Evolutionary conservation across 1,284 basidiomycete species (phyloP).

Genomic region (Irpex sp.): DNA sequence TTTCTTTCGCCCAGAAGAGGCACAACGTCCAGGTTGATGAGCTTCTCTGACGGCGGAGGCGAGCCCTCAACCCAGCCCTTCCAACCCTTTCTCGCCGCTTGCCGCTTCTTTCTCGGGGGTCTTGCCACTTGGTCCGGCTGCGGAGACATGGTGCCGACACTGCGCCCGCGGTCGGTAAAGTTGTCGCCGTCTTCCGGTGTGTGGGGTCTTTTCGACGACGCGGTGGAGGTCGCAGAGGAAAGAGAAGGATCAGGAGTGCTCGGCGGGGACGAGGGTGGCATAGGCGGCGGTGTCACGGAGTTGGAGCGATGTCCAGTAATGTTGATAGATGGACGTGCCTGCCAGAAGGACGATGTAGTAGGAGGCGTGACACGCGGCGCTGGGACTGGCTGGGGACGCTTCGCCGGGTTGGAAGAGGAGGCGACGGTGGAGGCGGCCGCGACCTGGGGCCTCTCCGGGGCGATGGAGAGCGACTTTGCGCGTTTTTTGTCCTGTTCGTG

Average conservation of each 20-base stretch:
- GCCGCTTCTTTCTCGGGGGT: slow-evolving; percentile 56
- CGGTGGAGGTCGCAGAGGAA: slow-evolving; percentile 68
- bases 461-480: slow-evolving; percentile 12
- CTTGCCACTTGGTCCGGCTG: slow-evolving; percentile 21
- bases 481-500: slow-evolving; percentile 28
- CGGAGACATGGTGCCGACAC: slow-evolving; percentile 25
- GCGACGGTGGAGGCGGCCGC: slow-evolving; percentile 13
- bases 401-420: slow-evolving; percentile 14
- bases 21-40: slow-evolving; percentile 74
- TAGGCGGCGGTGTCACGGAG: slow-evolving; percentile 72
- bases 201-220: slow-evolving; percentile 72
- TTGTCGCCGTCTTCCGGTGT: slow-evolving; percentile 56
- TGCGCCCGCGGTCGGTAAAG: slow-evolving; percentile 22
- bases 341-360: slow-evolving; percentile 52
- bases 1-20: slow-evolving; percentile 55
- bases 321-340: slow-evolving; percentile 61
- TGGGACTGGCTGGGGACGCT: slow-evolving; percentile 12
- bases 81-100: slow-evolving; percentile 75
- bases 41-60: slow-evolving; percentile 71
- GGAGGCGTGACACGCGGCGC: slow-evolving; percentile 17
- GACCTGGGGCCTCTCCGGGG: slow-evolving; percentile 12
- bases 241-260: slow-evolving; percentile 71
- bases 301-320: slow-evolving; percentile 64
- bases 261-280: slow-evolving; percentile 52
- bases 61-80: slow-evolving; percentile 85